These are phyloP conservation scores for Parachlorella kessleri DNA, from an alignment of 139 green algal species.

Conservation along the genomic window DNA sequence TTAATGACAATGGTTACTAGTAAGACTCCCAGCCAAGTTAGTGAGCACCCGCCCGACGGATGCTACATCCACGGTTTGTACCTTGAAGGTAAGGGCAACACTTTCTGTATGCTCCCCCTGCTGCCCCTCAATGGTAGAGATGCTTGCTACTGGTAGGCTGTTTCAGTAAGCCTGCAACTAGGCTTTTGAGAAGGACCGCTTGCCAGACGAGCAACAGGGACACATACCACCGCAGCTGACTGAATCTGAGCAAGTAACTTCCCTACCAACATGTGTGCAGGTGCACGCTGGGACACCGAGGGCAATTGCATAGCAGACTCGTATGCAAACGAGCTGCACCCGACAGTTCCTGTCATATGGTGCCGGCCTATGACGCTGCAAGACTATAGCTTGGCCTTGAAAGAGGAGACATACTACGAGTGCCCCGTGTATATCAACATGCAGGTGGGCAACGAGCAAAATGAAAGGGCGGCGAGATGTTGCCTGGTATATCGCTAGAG, in stretches of 20 bases:
- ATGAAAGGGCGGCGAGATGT: not conserved
- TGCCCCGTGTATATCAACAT: slow-evolving; percentile 92
- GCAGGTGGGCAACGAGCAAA: slow-evolving; percentile 9
- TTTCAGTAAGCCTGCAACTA: no score
- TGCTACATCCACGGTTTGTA: slow-evolving; percentile 89
- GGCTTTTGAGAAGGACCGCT: not conserved
- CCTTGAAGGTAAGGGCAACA: slow-evolving; percentile 76
- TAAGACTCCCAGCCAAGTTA: slow-evolving; percentile 77
- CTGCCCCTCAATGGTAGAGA: not conserved
- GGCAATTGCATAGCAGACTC: slow-evolving; percentile 76
- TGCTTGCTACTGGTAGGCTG: not conserved
- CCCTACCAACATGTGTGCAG: slow-evolving; percentile 16
- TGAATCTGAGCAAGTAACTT: not conserved
- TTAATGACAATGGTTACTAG: slow-evolving; percentile 82
- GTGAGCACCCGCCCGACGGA: slow-evolving; percentile 75
- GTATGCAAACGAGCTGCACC: slow-evolving; percentile 81
- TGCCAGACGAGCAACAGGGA: not conserved
- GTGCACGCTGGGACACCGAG: slow-evolving; percentile 83
- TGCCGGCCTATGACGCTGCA: slow-evolving; percentile 77
- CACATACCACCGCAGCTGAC: not conserved
- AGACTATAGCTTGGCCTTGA: slow-evolving; percentile 57
- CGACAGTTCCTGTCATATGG: slow-evolving; percentile 76
- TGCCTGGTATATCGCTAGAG: not conserved
- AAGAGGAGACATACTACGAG: slow-evolving; percentile 63
- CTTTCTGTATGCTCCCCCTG: not conserved